Conservation (phyloP, 768 basidiomycete genomes). For the Kwoniella dendrophila region DNA sequence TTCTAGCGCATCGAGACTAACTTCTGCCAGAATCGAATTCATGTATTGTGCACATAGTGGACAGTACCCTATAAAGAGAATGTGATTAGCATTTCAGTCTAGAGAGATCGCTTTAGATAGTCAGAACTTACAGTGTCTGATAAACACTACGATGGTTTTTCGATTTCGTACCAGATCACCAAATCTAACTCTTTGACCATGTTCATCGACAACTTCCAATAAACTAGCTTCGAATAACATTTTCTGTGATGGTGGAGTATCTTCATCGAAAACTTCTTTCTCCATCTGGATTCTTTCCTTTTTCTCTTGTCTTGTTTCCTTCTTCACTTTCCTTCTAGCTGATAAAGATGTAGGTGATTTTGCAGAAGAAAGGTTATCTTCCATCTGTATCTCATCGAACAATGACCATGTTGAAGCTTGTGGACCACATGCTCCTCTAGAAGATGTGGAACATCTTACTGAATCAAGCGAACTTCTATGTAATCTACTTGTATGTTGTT, state of each 20-base stretch:
- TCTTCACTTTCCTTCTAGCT: too few species aligned
- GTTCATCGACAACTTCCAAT: conserved; percentile 68
- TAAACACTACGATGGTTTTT: conserved; percentile 76
- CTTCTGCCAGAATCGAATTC: conserved; percentile 64
- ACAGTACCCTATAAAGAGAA: conserved; percentile 61
- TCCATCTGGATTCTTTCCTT: conserved; percentile 46
- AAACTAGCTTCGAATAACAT: conserved; percentile 68
- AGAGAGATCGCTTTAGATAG: neutral
- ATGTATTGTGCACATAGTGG: conserved; percentile 86
- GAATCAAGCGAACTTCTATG: conserved; percentile 9
- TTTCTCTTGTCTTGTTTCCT: conserved; percentile 39
- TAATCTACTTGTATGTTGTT: neutral
- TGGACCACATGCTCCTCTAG: conserved; percentile 18
- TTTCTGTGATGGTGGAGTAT: conserved; percentile 60
- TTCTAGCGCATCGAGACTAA: conserved; percentile 61
- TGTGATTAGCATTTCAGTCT: neutral
- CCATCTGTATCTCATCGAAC: conserved; percentile 23
- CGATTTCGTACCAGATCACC: conserved; percentile 63
- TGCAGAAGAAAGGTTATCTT: conserved; percentile 8
- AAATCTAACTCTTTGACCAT: conserved; percentile 69
- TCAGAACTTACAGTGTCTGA: conserved; percentile 76
- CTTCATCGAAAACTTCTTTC: conserved; percentile 43
- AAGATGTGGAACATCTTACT: neutral
- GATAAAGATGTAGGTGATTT: too few species aligned
- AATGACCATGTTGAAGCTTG: conserved; percentile 34